phyloP scores from a whole-genome alignment of 805 yeast genomes.

The Pichia eremophila region DNA sequence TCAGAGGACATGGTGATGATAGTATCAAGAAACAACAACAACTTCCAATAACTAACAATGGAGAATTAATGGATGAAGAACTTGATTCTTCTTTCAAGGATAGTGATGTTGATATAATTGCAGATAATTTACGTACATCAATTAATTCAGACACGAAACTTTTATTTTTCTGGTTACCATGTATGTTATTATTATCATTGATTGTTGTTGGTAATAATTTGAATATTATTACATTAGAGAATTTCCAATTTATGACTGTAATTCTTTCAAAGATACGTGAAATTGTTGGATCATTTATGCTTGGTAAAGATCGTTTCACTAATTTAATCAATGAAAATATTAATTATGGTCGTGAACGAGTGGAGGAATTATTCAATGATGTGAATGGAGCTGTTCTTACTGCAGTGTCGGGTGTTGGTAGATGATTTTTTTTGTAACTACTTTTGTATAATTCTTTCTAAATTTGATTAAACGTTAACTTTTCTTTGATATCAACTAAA shows the following conservation, averaged over 20 bases:
- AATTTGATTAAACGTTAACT: too few relatives aligned
- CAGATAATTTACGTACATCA: constrained; percentile 31
- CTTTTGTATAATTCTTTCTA: too few relatives aligned
- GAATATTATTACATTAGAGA: constrained; percentile 16
- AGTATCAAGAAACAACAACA: neutral
- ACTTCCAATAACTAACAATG: neutral
- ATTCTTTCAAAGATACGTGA: constrained; percentile 33
- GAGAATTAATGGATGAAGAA: neutral
- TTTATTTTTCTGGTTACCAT: constrained; percentile 86
- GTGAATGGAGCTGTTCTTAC: constrained; percentile 34
- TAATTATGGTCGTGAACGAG: constrained; percentile 24
- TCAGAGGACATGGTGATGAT: constrained; percentile 14
- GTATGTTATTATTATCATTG: constrained; percentile 47
- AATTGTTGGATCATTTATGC: constrained; percentile 37
- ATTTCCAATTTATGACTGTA: constrained; percentile 16
- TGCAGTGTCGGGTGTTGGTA: constrained; percentile 22
- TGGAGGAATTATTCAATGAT: constrained; percentile 28
- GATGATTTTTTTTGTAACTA: neutral
- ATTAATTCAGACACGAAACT: constrained; percentile 72
- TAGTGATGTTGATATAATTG: constrained; percentile 10
- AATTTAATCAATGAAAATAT: constrained; percentile 27
- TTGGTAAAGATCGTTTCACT: constrained; percentile 36
- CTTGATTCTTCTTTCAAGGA: neutral
- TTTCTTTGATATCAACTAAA: too few relatives aligned
- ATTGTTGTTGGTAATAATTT: constrained; percentile 24